A percentile compares a stretch with the other conserved stretches of the same genome.
phyloP scores from a whole-genome alignment of 2,329 filamentous ascomycete species.

The Ophiocordyceps australis region DNA sequence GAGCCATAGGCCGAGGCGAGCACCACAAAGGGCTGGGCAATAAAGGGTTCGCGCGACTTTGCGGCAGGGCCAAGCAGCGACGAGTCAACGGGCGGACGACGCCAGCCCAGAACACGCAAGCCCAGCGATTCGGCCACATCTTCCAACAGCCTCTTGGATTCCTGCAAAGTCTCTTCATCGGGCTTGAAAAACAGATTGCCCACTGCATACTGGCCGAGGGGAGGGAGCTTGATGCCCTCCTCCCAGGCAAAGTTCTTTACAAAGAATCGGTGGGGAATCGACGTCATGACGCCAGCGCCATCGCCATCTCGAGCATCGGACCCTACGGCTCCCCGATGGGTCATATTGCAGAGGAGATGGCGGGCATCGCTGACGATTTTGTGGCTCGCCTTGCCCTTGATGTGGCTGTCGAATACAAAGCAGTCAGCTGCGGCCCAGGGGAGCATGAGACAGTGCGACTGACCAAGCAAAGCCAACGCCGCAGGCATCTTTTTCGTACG shows the following conservation, averaged over 20 bases:
- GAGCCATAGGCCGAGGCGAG: slow-evolving; percentile 69
- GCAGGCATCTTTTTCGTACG: slow-evolving; percentile 95
- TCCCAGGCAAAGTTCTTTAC: slow-evolving; percentile 95
- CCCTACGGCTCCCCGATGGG: slow-evolving; percentile 93
- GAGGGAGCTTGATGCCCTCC: slow-evolving; percentile 72
- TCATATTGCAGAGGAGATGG: slow-evolving; percentile 98
- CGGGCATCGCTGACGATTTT: slow-evolving; percentile 88
- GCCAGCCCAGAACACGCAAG: slow-evolving; percentile 86
- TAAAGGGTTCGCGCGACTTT: slow-evolving; percentile 82
- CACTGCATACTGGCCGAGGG: slow-evolving; percentile 83
- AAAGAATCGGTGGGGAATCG: slow-evolving; percentile 96
- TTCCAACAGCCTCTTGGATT: slow-evolving; percentile 87
- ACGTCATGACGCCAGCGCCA: slow-evolving; percentile 98
- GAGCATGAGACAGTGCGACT: slow-evolving; percentile 13
- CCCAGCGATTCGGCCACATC: slow-evolving; percentile 78
- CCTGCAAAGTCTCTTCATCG: slow-evolving; percentile 71
- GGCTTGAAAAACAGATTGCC: slow-evolving; percentile 99
- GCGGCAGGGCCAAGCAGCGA: slow-evolving; percentile 84
- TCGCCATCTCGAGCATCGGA: slow-evolving; percentile 97
- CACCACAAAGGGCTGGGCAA: slow-evolving; percentile 90
- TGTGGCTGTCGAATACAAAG: slow-evolving; percentile 68
- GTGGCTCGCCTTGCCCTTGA: slow-evolving; percentile 93
- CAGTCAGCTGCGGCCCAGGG: slow-evolving; percentile 6
- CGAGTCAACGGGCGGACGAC: slow-evolving; percentile 86
- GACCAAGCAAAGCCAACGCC: slow-evolving; percentile 98